Evolutionary conservation across 2,329 filamentous ascomycete genomes (phyloP).

Genomic region (Monosporascus sp.): DNA sequence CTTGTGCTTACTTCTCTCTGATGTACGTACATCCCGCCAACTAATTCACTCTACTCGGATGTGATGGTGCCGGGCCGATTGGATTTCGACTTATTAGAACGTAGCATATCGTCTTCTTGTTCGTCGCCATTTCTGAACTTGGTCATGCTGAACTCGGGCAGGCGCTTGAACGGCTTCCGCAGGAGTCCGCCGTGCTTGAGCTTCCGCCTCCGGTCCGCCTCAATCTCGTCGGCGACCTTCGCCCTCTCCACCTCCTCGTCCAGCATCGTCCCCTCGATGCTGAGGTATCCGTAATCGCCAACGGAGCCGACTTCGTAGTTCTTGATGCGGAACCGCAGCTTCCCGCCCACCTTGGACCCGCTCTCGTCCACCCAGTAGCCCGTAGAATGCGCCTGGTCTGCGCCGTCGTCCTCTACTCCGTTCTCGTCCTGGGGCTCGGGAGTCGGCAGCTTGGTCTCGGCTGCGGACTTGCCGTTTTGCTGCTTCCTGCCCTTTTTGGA

Average conservation of each 20-base stretch:
- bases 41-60: slow-evolving; percentile 6
- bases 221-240: slow-evolving; percentile 50
- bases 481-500: slow-evolving; percentile 24
- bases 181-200: slow-evolving; percentile 30
- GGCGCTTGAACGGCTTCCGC: slow-evolving; percentile 23
- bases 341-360: slow-evolving; percentile 65
- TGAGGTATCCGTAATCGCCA: slow-evolving; percentile 72
- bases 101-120: slow-evolving; percentile 34
- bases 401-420: slow-evolving; percentile 38
- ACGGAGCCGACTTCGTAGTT: slow-evolving; percentile 79
- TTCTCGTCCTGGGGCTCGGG: slow-evolving; percentile 29
- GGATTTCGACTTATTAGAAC: slow-evolving; percentile 28
- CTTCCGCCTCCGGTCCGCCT: slow-evolving; percentile 30
- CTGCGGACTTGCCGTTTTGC: slow-evolving; percentile 9
- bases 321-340: slow-evolving; percentile 71
- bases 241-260: slow-evolving; percentile 59
- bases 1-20: too few species aligned
- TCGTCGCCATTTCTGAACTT: slow-evolving; percentile 44
- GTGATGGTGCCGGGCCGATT: slow-evolving; percentile 22
- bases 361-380: slow-evolving; percentile 72
- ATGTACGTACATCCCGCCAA: too few species aligned
- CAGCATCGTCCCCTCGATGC: slow-evolving; percentile 84
- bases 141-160: slow-evolving; percentile 53
- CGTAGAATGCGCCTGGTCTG: slow-evolving; percentile 47
- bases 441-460: slow-evolving; percentile 28